Evolutionary conservation across 2,329 filamentous ascomycete genomes (phyloP).

Genomic region (Anisogramma anomala): DNA sequence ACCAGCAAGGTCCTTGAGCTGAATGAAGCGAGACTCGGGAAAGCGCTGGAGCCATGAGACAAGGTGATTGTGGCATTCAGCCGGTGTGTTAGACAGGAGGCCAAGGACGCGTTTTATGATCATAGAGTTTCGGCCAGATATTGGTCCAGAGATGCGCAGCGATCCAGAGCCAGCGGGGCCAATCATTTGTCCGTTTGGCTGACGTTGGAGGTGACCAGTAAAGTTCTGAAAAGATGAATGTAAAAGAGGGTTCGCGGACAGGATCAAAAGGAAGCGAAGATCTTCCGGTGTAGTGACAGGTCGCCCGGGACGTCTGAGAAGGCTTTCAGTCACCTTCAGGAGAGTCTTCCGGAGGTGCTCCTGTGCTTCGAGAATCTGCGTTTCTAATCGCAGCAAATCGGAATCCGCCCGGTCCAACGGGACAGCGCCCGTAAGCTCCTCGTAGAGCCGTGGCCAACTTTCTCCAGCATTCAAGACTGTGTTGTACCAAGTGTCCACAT

Average conservation of each 20-base stretch:
- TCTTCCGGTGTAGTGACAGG: constrained; percentile 57
- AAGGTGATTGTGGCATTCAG: constrained; percentile 64
- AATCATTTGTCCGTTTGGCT: constrained; percentile 14
- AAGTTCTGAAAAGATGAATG: constrained; percentile 34
- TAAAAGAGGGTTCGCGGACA: constrained; percentile 69
- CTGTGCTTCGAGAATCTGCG: constrained; percentile 44
- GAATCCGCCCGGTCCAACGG: constrained; percentile 23
- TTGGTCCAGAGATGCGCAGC: constrained; percentile 28
- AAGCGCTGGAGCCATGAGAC: constrained; percentile 69
- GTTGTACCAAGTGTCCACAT: constrained; percentile 65
- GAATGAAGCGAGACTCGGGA: constrained; percentile 54
- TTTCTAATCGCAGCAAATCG: constrained; percentile 34
- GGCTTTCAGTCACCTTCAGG: constrained; percentile 65
- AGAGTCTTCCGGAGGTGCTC: constrained; percentile 57
- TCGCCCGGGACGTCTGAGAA: constrained; percentile 69
- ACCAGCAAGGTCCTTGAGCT: constrained; percentile 63
- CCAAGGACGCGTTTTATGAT: constrained; percentile 79
- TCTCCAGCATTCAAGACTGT: constrained; percentile 55
- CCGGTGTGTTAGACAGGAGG: constrained; percentile 62
- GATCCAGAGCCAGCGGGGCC: constrained; percentile 4
- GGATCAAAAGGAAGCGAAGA: constrained; percentile 64
- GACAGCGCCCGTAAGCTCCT: constrained; percentile 30
- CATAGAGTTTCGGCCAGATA: constrained; percentile 61
- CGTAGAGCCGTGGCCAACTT: constrained; percentile 51
- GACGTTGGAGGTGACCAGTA: constrained; percentile 28